Evolutionary conservation across 108 stramenopile genomes (phyloP).

Genomic region (Nitzschia sp.): DNA sequence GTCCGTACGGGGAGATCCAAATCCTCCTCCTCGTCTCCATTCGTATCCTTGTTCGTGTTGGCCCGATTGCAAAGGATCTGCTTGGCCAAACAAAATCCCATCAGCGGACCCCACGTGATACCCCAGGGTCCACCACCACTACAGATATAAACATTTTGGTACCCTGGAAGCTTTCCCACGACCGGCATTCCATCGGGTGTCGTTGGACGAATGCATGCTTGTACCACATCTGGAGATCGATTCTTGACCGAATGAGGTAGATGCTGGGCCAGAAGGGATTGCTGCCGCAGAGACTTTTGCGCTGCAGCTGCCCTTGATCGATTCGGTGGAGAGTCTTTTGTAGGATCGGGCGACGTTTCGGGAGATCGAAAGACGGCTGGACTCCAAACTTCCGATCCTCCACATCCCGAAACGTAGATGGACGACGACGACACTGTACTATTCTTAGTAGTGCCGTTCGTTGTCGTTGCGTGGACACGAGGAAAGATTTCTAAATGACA

Average conservation of each 20-base stretch:
- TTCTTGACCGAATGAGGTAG: background rate
- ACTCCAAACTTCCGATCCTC: slow-evolving; percentile 21
- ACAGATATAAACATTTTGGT: slow-evolving; percentile 24
- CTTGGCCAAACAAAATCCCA: slow-evolving; percentile 13
- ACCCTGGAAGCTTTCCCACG: slow-evolving; percentile 9
- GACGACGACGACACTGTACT: no score
- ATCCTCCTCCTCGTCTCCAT: background rate
- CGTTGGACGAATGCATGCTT: slow-evolving; percentile 29
- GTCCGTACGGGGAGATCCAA: slow-evolving; percentile 18
- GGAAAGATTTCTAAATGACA: slow-evolving; percentile 30
- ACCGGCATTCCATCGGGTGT: slow-evolving; percentile 31
- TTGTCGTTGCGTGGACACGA: background rate
- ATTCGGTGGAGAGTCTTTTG: slow-evolving; percentile 11
- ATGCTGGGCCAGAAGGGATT: background rate
- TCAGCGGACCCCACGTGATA: slow-evolving; percentile 37
- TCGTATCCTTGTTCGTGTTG: background rate
- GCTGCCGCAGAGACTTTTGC: background rate
- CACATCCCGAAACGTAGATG: slow-evolving; percentile 32
- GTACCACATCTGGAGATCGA: background rate
- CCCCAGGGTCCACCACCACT: slow-evolving; percentile 40
- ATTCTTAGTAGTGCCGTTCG: background rate
- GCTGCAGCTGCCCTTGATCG: slow-evolving; percentile 23
- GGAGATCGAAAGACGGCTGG: slow-evolving; percentile 8
- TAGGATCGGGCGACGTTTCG: slow-evolving; percentile 7
- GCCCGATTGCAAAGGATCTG: background rate